Percentiles rank a stretch among this genome's conserved stretches.
phyloP scores from a whole-genome alignment of 495 filamentous ascomycete genomes.

The Penicillium fimorum region DNA sequence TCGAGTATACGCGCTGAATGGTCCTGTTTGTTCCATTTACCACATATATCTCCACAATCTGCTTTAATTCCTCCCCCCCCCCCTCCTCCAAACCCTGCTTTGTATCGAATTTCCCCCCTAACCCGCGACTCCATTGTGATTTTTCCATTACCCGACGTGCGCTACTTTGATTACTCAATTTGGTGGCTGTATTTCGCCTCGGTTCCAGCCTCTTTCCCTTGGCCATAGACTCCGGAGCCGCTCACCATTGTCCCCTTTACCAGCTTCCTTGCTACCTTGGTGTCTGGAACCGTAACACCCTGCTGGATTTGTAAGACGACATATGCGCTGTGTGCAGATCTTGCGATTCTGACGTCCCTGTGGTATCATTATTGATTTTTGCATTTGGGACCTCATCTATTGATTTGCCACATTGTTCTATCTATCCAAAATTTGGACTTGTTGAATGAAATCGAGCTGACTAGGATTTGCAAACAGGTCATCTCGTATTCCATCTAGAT shows the following conservation, averaged over 20 bases:
- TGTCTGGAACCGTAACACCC: slow-evolving; percentile 9
- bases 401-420: slow-evolving; percentile 2
- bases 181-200: slow-evolving; percentile 6
- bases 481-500: slow-evolving; percentile 11
- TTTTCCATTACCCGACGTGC: not conserved
- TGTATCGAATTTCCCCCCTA: slow-evolving; percentile 10
- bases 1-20: slow-evolving; percentile 21
- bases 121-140: not conserved
- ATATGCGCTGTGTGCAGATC: slow-evolving; percentile 7
- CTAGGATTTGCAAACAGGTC: slow-evolving; percentile 10
- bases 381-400: not conserved
- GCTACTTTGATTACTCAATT: not conserved
- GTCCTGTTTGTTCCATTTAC: not conserved
- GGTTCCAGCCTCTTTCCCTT: not conserved
- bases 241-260: not conserved
- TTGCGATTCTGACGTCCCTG: slow-evolving; percentile 5
- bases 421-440: not conserved
- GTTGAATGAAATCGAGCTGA: slow-evolving; percentile 9
- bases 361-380: slow-evolving; percentile 10
- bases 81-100: slow-evolving; percentile 5
- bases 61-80: slow-evolving; percentile 4
- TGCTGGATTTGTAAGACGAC: slow-evolving; percentile 16
- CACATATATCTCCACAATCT: slow-evolving; percentile 5
- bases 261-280: not conserved
- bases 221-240: slow-evolving; percentile 1